phyloP scores from a whole-genome alignment of 2,329 filamentous ascomycete species.

The Botrytis deweyae region DNA sequence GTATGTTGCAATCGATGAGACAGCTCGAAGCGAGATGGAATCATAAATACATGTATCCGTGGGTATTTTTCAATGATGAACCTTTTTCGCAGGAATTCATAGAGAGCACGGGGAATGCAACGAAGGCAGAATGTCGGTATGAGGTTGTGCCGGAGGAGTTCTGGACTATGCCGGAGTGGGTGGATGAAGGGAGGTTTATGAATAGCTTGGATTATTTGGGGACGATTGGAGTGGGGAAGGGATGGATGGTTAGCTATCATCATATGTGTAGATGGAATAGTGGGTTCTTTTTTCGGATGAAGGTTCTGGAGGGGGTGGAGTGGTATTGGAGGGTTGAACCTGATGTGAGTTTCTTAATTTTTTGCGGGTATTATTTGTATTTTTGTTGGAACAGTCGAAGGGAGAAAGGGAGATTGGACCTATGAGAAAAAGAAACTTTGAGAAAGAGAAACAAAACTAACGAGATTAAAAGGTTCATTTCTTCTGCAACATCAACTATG shows the following conservation, averaged over 20 bases:
- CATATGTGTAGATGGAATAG: constrained; percentile 98
- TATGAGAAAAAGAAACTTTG: background rate
- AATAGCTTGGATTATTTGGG: constrained; percentile 90
- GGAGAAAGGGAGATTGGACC: background rate
- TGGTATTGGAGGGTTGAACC: constrained; percentile 63
- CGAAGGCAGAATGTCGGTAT: constrained; percentile 69
- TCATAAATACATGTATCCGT: constrained; percentile 67
- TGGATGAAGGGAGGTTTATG: constrained; percentile 87
- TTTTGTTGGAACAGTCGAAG: background rate
- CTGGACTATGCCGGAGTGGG: constrained; percentile 94
- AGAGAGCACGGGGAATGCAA: constrained; percentile 62
- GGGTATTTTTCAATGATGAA: constrained; percentile 84
- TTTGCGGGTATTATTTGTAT: too few species aligned
- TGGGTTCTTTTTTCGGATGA: constrained; percentile 77
- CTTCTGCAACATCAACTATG: constrained; percentile 68
- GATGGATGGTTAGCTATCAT: constrained; percentile 91
- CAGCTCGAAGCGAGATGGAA: constrained; percentile 80
- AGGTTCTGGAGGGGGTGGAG: constrained; percentile 60
- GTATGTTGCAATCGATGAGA: constrained; percentile 66
- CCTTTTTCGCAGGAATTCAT: constrained; percentile 79
- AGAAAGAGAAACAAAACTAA: background rate
- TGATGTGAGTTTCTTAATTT: constrained; percentile 51
- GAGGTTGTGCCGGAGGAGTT: constrained; percentile 79
- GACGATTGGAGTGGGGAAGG: constrained; percentile 92
- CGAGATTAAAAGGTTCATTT: constrained; percentile 49